phyloP scores from a whole-genome alignment of 495 filamentous ascomycete species.

The Hypomontagnella submonticulosa region DNA sequence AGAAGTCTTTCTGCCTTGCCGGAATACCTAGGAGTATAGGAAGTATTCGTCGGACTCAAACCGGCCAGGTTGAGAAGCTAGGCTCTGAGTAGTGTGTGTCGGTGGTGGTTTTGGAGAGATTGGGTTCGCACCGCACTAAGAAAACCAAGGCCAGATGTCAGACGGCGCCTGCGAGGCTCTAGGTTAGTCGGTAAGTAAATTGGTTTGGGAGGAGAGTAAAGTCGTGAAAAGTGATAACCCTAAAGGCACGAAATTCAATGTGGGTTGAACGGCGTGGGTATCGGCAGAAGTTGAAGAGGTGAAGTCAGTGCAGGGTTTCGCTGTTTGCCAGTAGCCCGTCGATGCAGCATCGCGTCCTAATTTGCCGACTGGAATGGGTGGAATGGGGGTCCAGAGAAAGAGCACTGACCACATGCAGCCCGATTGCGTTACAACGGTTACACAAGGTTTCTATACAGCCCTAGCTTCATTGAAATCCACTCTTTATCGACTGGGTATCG shows the following conservation, averaged over 20 bases:
- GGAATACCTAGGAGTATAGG: too few relatives aligned
- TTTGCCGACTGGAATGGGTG: conserved; percentile 34
- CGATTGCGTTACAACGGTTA: conserved; percentile 10
- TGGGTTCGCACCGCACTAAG: too few relatives aligned
- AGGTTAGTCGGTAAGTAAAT: too few relatives aligned
- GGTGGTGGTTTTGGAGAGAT: too few relatives aligned
- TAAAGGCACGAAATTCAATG: not conserved
- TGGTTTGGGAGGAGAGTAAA: too few relatives aligned
- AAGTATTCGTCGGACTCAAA: too few relatives aligned
- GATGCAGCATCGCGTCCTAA: conserved; percentile 30
- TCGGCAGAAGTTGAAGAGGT: conserved; percentile 14
- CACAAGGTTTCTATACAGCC: not conserved
- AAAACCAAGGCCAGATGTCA: too few relatives aligned
- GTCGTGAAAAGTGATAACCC: not conserved
- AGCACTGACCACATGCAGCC: conserved; percentile 31
- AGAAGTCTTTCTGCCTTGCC: too few relatives aligned
- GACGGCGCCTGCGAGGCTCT: too few relatives aligned
- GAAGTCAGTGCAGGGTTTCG: conserved; percentile 18
- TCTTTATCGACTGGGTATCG: too few relatives aligned
- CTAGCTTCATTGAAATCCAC: conserved; percentile 5
- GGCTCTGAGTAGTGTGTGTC: not conserved
- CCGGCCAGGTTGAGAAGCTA: not conserved
- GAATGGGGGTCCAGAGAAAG: conserved; percentile 17
- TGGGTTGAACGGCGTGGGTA: not conserved
- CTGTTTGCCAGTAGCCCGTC: conserved; percentile 4